Evolutionary conservation across 2,329 filamentous ascomycete species (phyloP).

Genomic region (Colletotrichum musae): DNA sequence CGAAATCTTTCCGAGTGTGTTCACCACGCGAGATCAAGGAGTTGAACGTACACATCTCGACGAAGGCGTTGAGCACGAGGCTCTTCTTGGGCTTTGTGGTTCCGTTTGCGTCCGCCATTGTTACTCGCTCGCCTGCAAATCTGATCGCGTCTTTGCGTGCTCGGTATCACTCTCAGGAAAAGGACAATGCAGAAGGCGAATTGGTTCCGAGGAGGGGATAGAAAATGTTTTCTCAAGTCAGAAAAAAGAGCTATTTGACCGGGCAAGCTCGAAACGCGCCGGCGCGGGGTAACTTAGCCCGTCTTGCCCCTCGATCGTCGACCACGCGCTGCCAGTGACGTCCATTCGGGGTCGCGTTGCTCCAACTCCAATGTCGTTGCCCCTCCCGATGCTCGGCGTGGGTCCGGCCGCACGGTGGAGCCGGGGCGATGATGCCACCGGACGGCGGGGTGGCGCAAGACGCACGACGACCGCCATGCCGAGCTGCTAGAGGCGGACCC

Average conservation of each 20-base stretch:
- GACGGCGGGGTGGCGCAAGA: conserved; percentile 39
- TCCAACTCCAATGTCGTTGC: conserved; percentile 10
- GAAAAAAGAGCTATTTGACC: conserved; percentile 2
- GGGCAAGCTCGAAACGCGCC: not conserved
- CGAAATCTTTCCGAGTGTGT: not conserved
- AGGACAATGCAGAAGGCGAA: too few relatives aligned
- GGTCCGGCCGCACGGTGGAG: conserved; percentile 33
- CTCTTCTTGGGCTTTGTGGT: conserved; percentile 51
- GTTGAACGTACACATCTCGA: conserved; percentile 53
- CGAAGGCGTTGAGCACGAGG: conserved; percentile 60
- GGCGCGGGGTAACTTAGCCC: conserved; percentile 15
- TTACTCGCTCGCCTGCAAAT: not conserved
- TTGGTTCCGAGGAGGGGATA: not conserved
- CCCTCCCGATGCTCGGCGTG: conserved; percentile 40
- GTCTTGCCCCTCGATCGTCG: not conserved
- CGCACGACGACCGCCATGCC: conserved; percentile 9
- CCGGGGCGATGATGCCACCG: conserved; percentile 41
- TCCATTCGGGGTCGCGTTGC: conserved; percentile 18
- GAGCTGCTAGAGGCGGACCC: conserved; percentile 3
- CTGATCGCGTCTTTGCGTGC: not conserved
- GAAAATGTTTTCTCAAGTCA: not conserved
- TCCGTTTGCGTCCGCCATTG: conserved; percentile 30
- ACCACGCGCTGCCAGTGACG: conserved; percentile 1
- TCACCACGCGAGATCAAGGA: too few relatives aligned
- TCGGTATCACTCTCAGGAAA: not conserved